Evolutionary conservation across 331 rosid species (phyloP), one percentile per base, ranked within the genome.

Genomic region (Stylosanthes scabra): DNA sequence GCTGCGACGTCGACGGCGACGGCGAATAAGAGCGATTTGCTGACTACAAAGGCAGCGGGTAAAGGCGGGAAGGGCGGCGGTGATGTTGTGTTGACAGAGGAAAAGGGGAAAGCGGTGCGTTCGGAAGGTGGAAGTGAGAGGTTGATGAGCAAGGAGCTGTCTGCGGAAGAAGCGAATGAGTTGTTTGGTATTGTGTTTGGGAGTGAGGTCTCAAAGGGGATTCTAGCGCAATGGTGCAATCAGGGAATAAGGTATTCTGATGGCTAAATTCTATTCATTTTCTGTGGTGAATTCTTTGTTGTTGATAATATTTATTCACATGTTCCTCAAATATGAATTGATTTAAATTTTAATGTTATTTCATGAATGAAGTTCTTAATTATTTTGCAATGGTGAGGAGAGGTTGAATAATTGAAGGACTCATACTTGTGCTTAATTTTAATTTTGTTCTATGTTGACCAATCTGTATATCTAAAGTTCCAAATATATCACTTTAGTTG

Each of bases 191-290:
- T 91, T 86, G 88, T 91, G 72, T 91, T 89, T 72, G 96, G 97
- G 34, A 55, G 37, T 49, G 88, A 72, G 69, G 97, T 91, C 31
- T 81, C 96, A 0, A 87, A 81, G 78, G 90, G 79, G 28, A 85
- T 91, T 75, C 96, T 89, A 58, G 88, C 86, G 2, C 97, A 84
- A 81, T 91, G 97, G 97, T 86, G 91, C 75, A 91, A 91, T 77
- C 97, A 91, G 79, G 97, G 97, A 37, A 91, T 91, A 84, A 89
- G 97, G 97, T 91, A 68, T 52, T 80, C 12, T 15, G 52, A 1
- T 65, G 10, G 14, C 28, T 34, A 34, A 34, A 34, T 34, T 34
- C 25, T 54, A 40, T 69, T 40, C 3, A 14, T 27, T 51, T 46
- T 27, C 62, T 29, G 11, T 75, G 52, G 68, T 40, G 16, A 67